Evolutionary conservation across 2,329 filamentous ascomycete species (phyloP).

Genomic region (Fulvia fulva): DNA sequence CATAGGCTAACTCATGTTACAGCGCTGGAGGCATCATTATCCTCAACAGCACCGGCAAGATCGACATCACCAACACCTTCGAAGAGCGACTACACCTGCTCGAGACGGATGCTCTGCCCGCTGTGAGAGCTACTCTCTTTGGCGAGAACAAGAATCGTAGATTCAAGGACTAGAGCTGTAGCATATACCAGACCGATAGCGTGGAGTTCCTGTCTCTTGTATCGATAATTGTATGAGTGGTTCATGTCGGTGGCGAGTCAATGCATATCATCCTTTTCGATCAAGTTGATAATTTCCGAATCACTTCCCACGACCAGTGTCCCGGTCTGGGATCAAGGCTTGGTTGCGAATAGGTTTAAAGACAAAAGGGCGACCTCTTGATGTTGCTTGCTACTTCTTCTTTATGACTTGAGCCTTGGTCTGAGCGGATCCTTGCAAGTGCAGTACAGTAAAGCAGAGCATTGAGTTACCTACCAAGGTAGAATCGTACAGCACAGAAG

Average conservation of each 20-base stretch:
- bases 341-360: too few relatives aligned
- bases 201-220: neutral
- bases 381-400: too few relatives aligned
- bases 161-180: slow-evolving; percentile 73
- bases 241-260: neutral
- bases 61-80: slow-evolving; percentile 97
- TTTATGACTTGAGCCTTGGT: too few relatives aligned
- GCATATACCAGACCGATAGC: neutral
- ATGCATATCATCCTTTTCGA: too few relatives aligned
- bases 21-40: slow-evolving; percentile 82
- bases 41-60: slow-evolving; percentile 81
- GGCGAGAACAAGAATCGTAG: slow-evolving; percentile 93
- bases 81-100: slow-evolving; percentile 84
- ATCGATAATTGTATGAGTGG: neutral
- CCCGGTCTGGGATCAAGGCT: too few relatives aligned
- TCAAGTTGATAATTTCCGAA: too few relatives aligned
- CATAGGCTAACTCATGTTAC: slow-evolving; percentile 27
- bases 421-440: too few relatives aligned
- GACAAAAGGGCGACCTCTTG: too few relatives aligned
- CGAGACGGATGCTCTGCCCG: slow-evolving; percentile 78
- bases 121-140: slow-evolving; percentile 80
- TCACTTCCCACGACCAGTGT: too few relatives aligned
- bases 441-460: too few relatives aligned
- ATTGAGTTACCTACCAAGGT: too few relatives aligned
- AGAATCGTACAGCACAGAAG: too few relatives aligned